A percentile compares a stretch with the other conserved stretches of the same genome.
Evolutionary conservation across 2,329 filamentous ascomycete species (phyloP).

Genomic region (Penicillium hordei): DNA sequence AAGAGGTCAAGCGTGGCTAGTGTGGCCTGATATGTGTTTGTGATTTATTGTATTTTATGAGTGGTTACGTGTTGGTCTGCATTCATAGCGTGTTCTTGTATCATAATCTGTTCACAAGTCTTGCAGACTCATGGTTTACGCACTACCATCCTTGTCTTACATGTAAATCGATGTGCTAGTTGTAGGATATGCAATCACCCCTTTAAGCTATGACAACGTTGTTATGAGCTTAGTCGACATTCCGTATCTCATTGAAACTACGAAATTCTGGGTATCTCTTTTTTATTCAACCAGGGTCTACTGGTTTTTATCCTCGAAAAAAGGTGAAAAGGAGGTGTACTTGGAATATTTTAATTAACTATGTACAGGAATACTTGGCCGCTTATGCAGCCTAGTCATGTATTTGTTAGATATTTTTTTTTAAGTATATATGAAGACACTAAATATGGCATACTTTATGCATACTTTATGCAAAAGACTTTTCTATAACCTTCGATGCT

Average conservation of each 20-base stretch:
- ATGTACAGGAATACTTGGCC: too few species aligned
- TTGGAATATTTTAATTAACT: not conserved
- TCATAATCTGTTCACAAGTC: not conserved
- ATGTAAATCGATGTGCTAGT: not conserved
- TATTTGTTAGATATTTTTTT: too few species aligned
- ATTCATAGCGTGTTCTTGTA: slow-evolving; percentile 11
- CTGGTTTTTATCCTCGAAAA: not conserved
- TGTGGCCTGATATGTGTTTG: not conserved
- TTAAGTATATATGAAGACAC: too few species aligned
- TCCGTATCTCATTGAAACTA: not conserved
- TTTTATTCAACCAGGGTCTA: not conserved
- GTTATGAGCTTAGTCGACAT: not conserved
- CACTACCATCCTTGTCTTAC: not conserved
- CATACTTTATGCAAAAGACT: too few species aligned
- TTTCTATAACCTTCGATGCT: too few species aligned
- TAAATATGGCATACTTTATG: too few species aligned
- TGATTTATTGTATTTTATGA: slow-evolving; percentile 5
- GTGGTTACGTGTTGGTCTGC: slow-evolving; percentile 1
- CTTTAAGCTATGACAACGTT: not conserved
- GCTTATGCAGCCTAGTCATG: too few species aligned
- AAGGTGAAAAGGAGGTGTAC: not conserved
- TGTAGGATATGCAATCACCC: not conserved
- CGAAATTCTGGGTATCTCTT: not conserved
- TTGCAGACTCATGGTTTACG: not conserved
- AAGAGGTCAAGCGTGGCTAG: slow-evolving; percentile 33